Percentiles rank a stretch among this genome's conserved stretches.
These are phyloP conservation scores for Chloranthus sessilifolius DNA, from an alignment of 164 flowering plant species.

Conservation along the genomic window DNA sequence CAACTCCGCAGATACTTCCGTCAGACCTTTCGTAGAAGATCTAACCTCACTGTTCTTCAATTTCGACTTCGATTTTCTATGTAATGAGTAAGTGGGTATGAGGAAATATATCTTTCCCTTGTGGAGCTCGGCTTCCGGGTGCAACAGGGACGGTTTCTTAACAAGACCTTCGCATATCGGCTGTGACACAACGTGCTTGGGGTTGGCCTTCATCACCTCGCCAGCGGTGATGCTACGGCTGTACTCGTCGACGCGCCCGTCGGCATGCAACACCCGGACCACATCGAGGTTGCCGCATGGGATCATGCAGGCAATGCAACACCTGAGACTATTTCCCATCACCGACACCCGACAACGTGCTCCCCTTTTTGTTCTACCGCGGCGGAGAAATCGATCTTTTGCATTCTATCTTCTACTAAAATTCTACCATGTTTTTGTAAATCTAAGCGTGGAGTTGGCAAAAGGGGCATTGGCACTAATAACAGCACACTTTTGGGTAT, in stretches of 20 bases:
- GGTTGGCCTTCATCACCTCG: conserved; percentile 13
- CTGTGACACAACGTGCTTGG: conserved; percentile 9
- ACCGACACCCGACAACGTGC: not conserved
- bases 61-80: conserved; percentile 1
- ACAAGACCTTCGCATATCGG: conserved; percentile 8
- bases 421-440: too few relatives aligned
- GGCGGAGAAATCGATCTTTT: too few relatives aligned
- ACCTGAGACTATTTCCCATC: conserved; percentile 12
- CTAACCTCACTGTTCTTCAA: not conserved
- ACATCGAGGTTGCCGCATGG: conserved; percentile 15
- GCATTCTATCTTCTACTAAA: too few relatives aligned
- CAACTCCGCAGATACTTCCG: not conserved
- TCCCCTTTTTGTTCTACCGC: not conserved
- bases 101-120: conserved; percentile 15
- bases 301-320: conserved; percentile 11
- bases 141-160: conserved; percentile 11
- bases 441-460: too few relatives aligned
- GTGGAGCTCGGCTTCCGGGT: conserved; percentile 10
- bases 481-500: too few relatives aligned
- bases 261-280: conserved; percentile 12
- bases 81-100: conserved; percentile 8
- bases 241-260: conserved; percentile 12
- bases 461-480: too few relatives aligned
- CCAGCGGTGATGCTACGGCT: conserved; percentile 7
- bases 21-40: not conserved